Percentiles rank a stretch among this genome's conserved stretches.
Evolutionary conservation across 768 basidiomycete genomes (phyloP).

Genomic region (Ramaria rubella): DNA sequence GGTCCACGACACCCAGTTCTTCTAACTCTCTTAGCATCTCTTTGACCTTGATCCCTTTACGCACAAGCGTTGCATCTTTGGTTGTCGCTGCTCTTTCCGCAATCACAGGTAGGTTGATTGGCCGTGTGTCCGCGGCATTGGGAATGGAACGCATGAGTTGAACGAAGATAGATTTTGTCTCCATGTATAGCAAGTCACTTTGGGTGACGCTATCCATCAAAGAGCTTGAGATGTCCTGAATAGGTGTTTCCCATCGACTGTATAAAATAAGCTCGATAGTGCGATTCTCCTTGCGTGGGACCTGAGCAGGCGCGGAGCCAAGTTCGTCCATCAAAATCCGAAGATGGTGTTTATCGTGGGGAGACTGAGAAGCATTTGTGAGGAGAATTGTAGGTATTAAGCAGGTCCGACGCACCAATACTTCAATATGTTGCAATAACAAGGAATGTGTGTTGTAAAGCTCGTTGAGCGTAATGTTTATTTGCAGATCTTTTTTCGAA

Average conservation of each 20-base stretch:
- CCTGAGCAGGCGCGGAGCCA: conserved; percentile 87
- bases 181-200: conserved; percentile 99
- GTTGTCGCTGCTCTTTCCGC: conserved; percentile 96
- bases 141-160: conserved; percentile 95
- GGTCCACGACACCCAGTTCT: conserved; percentile 80
- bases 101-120: conserved; percentile 81
- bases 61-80: conserved; percentile 91
- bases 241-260: conserved; percentile 98
- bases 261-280: conserved; percentile 88
- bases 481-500: conserved; percentile 97
- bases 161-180: conserved; percentile 98
- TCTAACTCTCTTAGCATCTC: conserved; percentile 97
- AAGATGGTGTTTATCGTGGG: conserved; percentile 95
- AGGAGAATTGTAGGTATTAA: not conserved
- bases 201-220: conserved; percentile 97
- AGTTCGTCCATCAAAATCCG: conserved; percentile 96
- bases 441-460: conserved; percentile 97
- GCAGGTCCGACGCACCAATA: conserved; percentile 62
- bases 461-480: conserved; percentile 98
- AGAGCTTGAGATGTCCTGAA: conserved; percentile 94
- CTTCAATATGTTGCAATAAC: conserved; percentile 91
- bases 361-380: conserved; percentile 50
- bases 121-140: conserved; percentile 71
- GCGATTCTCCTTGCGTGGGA: conserved; percentile 96
- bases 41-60: conserved; percentile 98